Evolutionary conservation across 768 basidiomycete species (phyloP).

Genomic region (Heimioporus sp.): DNA sequence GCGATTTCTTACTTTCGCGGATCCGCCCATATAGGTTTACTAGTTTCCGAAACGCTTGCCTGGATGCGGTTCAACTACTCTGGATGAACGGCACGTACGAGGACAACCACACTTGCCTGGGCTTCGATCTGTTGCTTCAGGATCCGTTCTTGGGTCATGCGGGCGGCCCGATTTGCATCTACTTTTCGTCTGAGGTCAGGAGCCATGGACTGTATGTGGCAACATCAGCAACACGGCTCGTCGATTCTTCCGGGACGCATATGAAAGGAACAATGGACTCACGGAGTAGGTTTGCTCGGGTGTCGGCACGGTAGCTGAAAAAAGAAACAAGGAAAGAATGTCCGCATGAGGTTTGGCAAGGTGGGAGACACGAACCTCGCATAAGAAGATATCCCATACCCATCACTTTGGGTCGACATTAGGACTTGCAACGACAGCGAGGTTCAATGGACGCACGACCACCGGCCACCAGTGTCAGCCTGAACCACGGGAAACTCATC

Average conservation of each 20-base stretch:
- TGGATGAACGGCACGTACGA: too few species aligned
- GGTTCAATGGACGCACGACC: constrained; percentile 41
- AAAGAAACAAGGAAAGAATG: too few species aligned
- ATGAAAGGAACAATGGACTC: constrained; percentile 10
- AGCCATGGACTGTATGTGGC: constrained; percentile 48
- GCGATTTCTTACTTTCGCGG: constrained; percentile 16
- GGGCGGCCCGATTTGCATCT: constrained; percentile 53
- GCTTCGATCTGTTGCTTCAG: constrained; percentile 50
- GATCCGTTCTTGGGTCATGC: constrained; percentile 53
- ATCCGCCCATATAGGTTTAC: constrained; percentile 35
- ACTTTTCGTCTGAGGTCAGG: constrained; percentile 65
- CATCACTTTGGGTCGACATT: constrained; percentile 41
- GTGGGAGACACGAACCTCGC: constrained; percentile 45
- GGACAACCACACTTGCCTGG: constrained; percentile 40
- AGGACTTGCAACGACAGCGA: constrained; percentile 1
- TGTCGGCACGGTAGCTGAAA: constrained; percentile 33
- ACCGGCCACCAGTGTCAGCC: constrained; percentile 44
- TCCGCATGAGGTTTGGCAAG: constrained; percentile 1
- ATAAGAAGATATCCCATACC: constrained; percentile 56
- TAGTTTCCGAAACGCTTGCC: constrained; percentile 25
- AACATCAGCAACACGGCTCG: neutral
- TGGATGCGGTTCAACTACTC: constrained; percentile 1
- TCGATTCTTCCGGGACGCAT: neutral
- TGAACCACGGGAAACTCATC: constrained; percentile 60
- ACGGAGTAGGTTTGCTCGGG: constrained; percentile 37